Base-by-base conservation (phyloP, 805 yeast species). In the Jamesozyma spencerorum region DNA sequence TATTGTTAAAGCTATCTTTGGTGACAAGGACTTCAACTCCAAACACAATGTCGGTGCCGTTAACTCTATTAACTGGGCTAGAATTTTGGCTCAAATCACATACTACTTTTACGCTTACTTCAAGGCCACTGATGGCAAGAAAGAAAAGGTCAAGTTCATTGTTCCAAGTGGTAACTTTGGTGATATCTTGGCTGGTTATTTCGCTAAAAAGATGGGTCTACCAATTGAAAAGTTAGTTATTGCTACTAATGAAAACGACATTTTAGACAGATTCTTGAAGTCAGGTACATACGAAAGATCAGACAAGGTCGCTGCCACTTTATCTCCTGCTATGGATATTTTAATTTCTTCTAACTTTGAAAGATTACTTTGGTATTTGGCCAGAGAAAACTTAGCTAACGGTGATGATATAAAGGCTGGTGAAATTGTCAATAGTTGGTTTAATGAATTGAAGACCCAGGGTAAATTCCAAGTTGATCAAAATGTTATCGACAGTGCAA, bases 151-250 rank as follows among this genome's bases (percentile, higher is more conserved):
- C 42, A 81, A 85, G 51, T 92, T 76, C 59, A 94, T 92, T 34
- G 98, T 92, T 35, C 98, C 98, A 51, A 83, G 94, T 43, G 98
- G 98, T 59, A 92, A 92, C 73, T 92, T 92, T 63, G 98, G 98
- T 62, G 98, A 92, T 62, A 88, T 92, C 45, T 75, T 92, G 43
- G 98, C 98, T 22, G 98, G 98, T 45, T 92, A 79, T 65, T 92
- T 76, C 61, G 97, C 98, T 38, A 77, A 81, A 61, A 74, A 82
- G 63, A 88, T 92, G 97, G 98, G 98, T 30, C 72, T 92, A 49
- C 97, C 97, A 39, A 72, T 82, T 36, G 87, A 81, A 48, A 76
- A 79, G 57, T 74, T 92, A 51, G 81, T 88, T 54, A 85, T 92
- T 55, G 97, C 97, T 35, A 92, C 99, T 22, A 92, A 92, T 60